phyloP scores from a whole-genome alignment of 345 rosid species.

The Iberis pinnata region DNA sequence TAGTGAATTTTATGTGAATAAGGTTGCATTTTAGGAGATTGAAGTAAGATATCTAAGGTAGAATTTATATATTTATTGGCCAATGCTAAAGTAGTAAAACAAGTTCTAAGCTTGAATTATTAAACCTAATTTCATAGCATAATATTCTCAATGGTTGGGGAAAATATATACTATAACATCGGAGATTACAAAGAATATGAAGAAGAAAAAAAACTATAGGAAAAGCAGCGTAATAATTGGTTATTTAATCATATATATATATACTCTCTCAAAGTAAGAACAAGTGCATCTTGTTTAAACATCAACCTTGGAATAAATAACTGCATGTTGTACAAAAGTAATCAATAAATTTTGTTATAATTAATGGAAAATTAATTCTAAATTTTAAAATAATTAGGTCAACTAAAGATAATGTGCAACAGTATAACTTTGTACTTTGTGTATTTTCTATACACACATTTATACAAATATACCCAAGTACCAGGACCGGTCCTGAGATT shows the following conservation, averaged over 20 bases:
- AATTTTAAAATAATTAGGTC: conserved; percentile 17
- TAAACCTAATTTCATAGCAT: too few species aligned
- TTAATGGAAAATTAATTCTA: conserved; percentile 13
- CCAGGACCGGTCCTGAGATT: too few species aligned
- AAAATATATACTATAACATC: too few species aligned
- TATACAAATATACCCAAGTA: not conserved
- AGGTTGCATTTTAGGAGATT: conserved; percentile 10
- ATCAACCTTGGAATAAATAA: too few species aligned
- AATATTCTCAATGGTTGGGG: too few species aligned
- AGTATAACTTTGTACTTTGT: not conserved
- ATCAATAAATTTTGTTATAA: conserved; percentile 4
- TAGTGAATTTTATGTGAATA: conserved; percentile 2
- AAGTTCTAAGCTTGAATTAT: too few species aligned
- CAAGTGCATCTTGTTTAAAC: not conserved
- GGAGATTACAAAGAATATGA: conserved; percentile 7
- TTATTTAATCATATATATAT: not conserved
- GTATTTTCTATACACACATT: not conserved
- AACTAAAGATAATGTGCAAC: conserved; percentile 21
- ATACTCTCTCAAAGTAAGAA: not conserved
- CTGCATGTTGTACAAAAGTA: too few species aligned
- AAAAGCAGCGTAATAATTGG: conserved; percentile 1
- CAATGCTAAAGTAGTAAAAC: too few species aligned
- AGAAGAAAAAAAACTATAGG: not conserved
- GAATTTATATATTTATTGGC: not conserved
- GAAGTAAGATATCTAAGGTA: conserved; percentile 14